A percentile compares a stretch with the other conserved stretches of the same genome.
phyloP scores from a whole-genome alignment of 257 asterid species.

The Nicotiana attenuata region DNA sequence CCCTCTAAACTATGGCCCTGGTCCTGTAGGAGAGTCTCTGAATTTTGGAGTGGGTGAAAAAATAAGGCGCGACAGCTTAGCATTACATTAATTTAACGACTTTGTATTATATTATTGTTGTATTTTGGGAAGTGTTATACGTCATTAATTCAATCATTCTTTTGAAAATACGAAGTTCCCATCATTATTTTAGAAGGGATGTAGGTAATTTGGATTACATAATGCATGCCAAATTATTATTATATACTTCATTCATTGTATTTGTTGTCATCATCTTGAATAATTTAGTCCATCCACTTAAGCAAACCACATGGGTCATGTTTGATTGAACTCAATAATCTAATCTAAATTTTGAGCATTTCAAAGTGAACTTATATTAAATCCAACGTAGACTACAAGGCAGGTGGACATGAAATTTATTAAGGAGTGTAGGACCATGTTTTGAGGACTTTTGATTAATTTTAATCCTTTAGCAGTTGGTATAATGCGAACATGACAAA shows the following conservation, averaged over 20 bases:
- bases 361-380: not conserved
- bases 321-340: constrained; percentile 18
- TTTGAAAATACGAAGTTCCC: not conserved
- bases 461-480: not conserved
- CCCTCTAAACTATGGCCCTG: not conserved
- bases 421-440: not conserved
- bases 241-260: constrained; percentile 18
- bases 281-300: constrained; percentile 3
- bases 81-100: not conserved
- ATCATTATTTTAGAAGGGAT: not conserved
- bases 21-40: not conserved
- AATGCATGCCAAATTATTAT: constrained; percentile 14
- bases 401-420: constrained; percentile 15
- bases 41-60: not conserved
- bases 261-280: not conserved
- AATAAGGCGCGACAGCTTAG: not conserved
- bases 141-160: constrained; percentile 1
- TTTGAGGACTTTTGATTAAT: not conserved
- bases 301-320: constrained; percentile 26
- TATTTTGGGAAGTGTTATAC: not conserved
- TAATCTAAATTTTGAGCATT: not conserved
- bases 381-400: constrained; percentile 9
- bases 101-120: not conserved
- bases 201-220: constrained; percentile 17
- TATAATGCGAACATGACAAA: not conserved